Conservation (phyloP, 495 filamentous ascomycete genomes). For the Sabuloglossum arenarium region DNA sequence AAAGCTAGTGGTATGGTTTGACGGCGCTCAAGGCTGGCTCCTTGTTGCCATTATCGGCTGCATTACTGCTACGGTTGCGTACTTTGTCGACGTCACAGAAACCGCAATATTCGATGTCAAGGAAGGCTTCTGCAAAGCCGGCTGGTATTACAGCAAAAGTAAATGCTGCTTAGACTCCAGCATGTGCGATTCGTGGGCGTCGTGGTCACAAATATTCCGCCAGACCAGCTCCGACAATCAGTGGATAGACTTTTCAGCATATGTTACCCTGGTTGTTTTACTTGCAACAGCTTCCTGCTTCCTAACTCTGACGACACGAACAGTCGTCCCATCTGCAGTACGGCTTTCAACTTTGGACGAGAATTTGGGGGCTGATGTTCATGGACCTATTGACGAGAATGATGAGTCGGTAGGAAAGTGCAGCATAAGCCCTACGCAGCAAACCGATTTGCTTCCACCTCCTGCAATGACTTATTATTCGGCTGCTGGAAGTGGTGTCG, state of each 20-base stretch:
- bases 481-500: slow-evolving; percentile 88
- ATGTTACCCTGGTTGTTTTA: slow-evolving; percentile 44
- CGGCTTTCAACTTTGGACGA: slow-evolving; percentile 78
- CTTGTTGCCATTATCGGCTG: slow-evolving; percentile 80
- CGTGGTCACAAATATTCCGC: slow-evolving; percentile 51
- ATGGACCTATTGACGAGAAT: slow-evolving; percentile 12
- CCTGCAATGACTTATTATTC: slow-evolving; percentile 86
- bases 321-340: slow-evolving; percentile 73
- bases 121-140: slow-evolving; percentile 56
- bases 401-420: slow-evolving; percentile 19
- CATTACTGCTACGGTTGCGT: slow-evolving; percentile 68
- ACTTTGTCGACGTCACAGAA: slow-evolving; percentile 75
- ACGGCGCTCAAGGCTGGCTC: slow-evolving; percentile 88
- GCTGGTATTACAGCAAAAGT: slow-evolving; percentile 53
- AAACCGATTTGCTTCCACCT: slow-evolving; percentile 11
- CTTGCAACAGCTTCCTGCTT: slow-evolving; percentile 57
- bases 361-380: slow-evolving; percentile 30
- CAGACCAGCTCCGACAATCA: slow-evolving; percentile 29
- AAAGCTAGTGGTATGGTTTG: slow-evolving; percentile 52
- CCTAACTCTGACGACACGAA: slow-evolving; percentile 72
- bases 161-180: slow-evolving; percentile 49
- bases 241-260: slow-evolving; percentile 57
- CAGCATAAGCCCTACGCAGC: slow-evolving; percentile 12
- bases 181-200: slow-evolving; percentile 47
- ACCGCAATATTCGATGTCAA: slow-evolving; percentile 74